Percentiles rank a stretch among this genome's conserved stretches.
phyloP scores from a whole-genome alignment of 345 rosid species.

The Jatropha curcas region DNA sequence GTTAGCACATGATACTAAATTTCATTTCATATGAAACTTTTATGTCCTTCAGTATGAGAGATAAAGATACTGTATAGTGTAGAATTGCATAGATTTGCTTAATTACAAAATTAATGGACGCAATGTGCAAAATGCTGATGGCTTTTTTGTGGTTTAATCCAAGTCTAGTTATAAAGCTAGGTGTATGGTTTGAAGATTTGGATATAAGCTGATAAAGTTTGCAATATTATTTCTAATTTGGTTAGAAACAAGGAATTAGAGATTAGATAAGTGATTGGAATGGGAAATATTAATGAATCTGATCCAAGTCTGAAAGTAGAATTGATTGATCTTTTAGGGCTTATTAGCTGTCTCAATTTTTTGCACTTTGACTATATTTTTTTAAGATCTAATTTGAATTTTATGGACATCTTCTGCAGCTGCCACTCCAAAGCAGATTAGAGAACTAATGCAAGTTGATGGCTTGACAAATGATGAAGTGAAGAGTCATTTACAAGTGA shows the following conservation, averaged over 20 bases:
- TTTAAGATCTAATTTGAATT: constrained; percentile 7
- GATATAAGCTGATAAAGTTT: neutral
- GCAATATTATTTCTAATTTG: neutral
- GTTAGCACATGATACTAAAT: constrained; percentile 31
- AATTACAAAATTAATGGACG: neutral
- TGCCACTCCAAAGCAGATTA: constrained; percentile 96
- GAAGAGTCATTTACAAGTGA: constrained; percentile 95
- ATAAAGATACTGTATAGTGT: neutral
- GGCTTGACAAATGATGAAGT: constrained; percentile 98
- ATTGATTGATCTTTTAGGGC: neutral
- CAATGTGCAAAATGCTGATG: neutral
- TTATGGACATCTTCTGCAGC: constrained; percentile 46
- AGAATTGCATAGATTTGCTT: neutral
- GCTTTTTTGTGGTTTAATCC: neutral
- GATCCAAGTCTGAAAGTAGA: neutral
- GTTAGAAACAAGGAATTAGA: neutral
- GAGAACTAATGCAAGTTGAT: constrained; percentile 93
- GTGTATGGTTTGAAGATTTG: neutral
- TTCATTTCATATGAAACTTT: neutral
- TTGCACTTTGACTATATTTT: constrained; percentile 4
- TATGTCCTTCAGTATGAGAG: neutral
- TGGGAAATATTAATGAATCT: neutral
- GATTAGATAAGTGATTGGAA: constrained; percentile 1
- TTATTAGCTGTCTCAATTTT: neutral
- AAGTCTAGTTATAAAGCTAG: neutral